phyloP scores from a whole-genome alignment of 2,329 filamentous ascomycete species.

The Alternaria arborescens region DNA sequence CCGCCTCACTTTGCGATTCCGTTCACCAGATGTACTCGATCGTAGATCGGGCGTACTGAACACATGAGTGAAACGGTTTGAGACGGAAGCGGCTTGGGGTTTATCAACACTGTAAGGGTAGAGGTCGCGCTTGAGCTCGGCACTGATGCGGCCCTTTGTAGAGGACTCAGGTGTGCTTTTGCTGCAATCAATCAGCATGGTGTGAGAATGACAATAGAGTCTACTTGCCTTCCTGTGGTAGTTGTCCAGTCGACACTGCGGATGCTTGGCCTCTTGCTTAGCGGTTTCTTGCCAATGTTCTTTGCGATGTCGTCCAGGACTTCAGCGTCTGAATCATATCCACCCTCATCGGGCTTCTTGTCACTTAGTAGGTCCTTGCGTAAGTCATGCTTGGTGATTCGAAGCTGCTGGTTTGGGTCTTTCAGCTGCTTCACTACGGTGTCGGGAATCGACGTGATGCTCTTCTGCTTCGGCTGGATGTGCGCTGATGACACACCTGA shows the following conservation, averaged over 20 bases:
- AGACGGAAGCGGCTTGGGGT: constrained; percentile 23
- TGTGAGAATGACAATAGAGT: not conserved
- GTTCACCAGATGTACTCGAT: constrained; percentile 19
- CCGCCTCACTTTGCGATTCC: constrained; percentile 34
- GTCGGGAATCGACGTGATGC: constrained; percentile 14
- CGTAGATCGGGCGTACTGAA: constrained; percentile 45
- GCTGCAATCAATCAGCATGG: constrained; percentile 27
- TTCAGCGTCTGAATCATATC: constrained; percentile 51
- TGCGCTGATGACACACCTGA: constrained; percentile 8
- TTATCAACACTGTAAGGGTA: constrained; percentile 37
- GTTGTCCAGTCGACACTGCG: constrained; percentile 48
- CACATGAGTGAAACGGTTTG: constrained; percentile 32
- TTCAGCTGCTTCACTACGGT: constrained; percentile 39
- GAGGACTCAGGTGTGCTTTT: constrained; percentile 40
- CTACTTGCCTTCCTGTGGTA: constrained; percentile 38
- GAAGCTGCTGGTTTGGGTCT: constrained; percentile 35
- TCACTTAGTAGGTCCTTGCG: constrained; percentile 45
- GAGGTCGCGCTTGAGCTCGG: constrained; percentile 16
- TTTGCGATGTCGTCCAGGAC: constrained; percentile 44
- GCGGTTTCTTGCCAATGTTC: constrained; percentile 40
- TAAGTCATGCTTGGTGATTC: constrained; percentile 43
- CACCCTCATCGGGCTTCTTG: constrained; percentile 44
- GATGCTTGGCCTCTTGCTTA: constrained; percentile 45
- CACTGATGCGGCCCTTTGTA: constrained; percentile 22
- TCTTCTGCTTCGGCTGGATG: constrained; percentile 16